Percentiles rank a stretch among this genome's conserved stretches.
Evolutionary conservation across 257 asterid species (phyloP).

Genomic region (Haberlea rhodopensis): DNA sequence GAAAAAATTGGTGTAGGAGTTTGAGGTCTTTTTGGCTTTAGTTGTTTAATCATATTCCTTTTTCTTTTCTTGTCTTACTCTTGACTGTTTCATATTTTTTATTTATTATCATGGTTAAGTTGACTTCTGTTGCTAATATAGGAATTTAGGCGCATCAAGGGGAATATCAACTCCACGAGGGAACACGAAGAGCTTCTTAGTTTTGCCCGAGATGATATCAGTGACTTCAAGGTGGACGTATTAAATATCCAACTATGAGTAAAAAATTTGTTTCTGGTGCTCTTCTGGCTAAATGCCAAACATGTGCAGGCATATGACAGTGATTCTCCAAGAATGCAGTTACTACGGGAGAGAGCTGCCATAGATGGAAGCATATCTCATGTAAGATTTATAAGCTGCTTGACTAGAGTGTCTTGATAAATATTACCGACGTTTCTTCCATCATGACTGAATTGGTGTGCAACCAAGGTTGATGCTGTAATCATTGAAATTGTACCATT

Average conservation of each 20-base stretch:
- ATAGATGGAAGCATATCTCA: conserved; percentile 93
- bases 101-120: conserved; percentile 16
- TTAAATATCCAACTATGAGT: neutral
- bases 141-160: conserved; percentile 96
- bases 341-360: conserved; percentile 90
- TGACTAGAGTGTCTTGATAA: conserved; percentile 14
- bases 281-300: conserved; percentile 23
- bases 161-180: conserved; percentile 86
- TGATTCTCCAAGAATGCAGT: conserved; percentile 77
- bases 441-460: conserved; percentile 23
- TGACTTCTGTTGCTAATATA: conserved; percentile 34
- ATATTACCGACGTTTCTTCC: conserved; percentile 11
- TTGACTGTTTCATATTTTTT: conserved; percentile 1
- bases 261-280: conserved; percentile 21
- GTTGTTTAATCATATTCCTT: conserved; percentile 16
- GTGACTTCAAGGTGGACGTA: conserved; percentile 80
- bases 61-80: too few relatives aligned
- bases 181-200: conserved; percentile 97
- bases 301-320: conserved; percentile 85
- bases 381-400: conserved; percentile 43
- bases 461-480: neutral
- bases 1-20: neutral
- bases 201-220: conserved; percentile 95
- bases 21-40: neutral
- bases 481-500: too few relatives aligned